Evolutionary conservation across 2,329 filamentous ascomycete genomes (phyloP).

Genomic region (Zymoseptoria passerinii): DNA sequence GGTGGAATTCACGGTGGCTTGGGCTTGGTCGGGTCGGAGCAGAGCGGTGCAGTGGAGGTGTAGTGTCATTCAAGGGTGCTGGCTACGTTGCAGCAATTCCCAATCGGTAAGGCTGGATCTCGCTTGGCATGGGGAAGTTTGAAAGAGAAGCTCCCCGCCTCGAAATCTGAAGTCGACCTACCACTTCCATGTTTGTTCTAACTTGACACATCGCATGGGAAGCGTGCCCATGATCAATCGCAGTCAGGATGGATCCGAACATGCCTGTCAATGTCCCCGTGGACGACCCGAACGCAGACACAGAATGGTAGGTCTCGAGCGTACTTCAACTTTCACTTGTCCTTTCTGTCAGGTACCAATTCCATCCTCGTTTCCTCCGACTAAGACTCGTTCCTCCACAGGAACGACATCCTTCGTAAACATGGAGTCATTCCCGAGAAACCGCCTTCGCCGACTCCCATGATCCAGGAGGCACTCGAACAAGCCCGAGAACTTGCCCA

Average conservation of each 20-base stretch:
- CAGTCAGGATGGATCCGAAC: slow-evolving; percentile 29
- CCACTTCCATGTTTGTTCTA: not conserved
- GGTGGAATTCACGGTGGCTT: slow-evolving; percentile 10
- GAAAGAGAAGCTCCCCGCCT: slow-evolving; percentile 1
- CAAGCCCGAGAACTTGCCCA: slow-evolving; percentile 78
- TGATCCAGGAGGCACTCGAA: slow-evolving; percentile 88
- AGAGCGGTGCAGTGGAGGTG: slow-evolving; percentile 9
- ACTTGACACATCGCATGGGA: not conserved
- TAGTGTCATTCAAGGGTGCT: slow-evolving; percentile 22
- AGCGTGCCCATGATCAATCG: not conserved
- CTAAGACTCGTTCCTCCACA: slow-evolving; percentile 33
- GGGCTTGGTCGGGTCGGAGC: slow-evolving; percentile 13
- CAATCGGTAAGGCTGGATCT: not conserved
- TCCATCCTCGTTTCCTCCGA: not conserved
- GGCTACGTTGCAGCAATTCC: slow-evolving; percentile 11
- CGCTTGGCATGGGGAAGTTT: not conserved
- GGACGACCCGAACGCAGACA: slow-evolving; percentile 92
- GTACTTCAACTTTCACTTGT: slow-evolving; percentile 3
- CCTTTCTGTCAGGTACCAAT: slow-evolving; percentile 3
- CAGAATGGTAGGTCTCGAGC: slow-evolving; percentile 68
- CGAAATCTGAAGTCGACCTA: not conserved
- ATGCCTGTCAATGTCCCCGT: slow-evolving; percentile 70
- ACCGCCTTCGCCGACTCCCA: slow-evolving; percentile 84
- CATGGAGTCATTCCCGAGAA: slow-evolving; percentile 98
- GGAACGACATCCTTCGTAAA: slow-evolving; percentile 97